Base-by-base conservation (phyloP, 495 filamentous ascomycete species). In the Podospora pseudocomata region DNA sequence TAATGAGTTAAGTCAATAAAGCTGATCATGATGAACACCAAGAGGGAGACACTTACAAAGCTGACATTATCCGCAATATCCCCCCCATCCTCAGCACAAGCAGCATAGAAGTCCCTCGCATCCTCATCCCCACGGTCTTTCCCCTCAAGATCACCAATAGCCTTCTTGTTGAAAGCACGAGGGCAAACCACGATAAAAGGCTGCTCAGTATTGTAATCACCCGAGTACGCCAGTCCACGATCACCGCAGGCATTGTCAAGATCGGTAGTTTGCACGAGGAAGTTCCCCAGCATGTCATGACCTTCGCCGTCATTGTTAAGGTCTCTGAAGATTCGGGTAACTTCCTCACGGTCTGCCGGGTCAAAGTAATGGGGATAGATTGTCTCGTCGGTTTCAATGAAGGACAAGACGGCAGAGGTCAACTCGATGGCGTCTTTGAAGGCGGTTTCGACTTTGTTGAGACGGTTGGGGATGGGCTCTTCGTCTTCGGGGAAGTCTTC, bases 351-450 rank as follows among this genome's bases (percentile, higher is more conserved):
- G 11, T 56, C 54, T 18, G 54, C 54, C 15, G 54, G 54, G 54
- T 56, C 54, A 13, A 56, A 56, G 54, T 56, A 56, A 5, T 56
- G 54, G 19, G 54, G 54, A 13, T 18, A 56, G 54, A 56, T 20
- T 4, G 15, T 20, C 15, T 56, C 19, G 54, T 56, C 54, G 54
- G 16, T 56, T 18, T 56, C 54, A 4, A 56, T 56, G 16, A 18
- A 18, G 54, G 19, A 56, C 15, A 56, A 13, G 54, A 56, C 54
- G 19, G 4, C 15, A 18, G 54, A 56, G 54, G 54, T 56, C 15
- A 56, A 20, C 54, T 56, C 54, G 54, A 56, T 18, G 54, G 54
- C 54, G 54, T 56, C 54, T 4, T 56, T 56, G 54, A 56, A 56
- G 16, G 54, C 54, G 15, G 54, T 56, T 20, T 56, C 54, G 54